Evolutionary conservation across 495 filamentous ascomycete species (phyloP), one percentile per base, ranked within the genome.

Genomic region (Choiromyces venosus): DNA sequence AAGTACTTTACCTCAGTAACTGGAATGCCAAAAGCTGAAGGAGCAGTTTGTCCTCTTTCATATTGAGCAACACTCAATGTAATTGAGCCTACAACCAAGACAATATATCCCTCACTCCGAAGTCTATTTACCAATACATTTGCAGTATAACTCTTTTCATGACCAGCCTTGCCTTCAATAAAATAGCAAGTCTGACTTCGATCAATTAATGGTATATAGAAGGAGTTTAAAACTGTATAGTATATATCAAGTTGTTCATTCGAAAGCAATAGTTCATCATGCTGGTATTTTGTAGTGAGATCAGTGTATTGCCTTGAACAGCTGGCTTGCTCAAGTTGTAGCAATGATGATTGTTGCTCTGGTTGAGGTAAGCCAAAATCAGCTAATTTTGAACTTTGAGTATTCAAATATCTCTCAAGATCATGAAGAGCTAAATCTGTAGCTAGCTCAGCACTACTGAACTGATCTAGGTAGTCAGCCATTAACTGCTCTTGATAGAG

Each of bases 11-110:
- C 67, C 44, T 75, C 69, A n/a, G 67, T 66, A 29, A 73, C 74
- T 12, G 71, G 74, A 56, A 76, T 76, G 2, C 71, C 71, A 65
- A 76, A 76, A 19, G 67, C 56, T 12, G 71, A 76, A 73, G 73
- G 71, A 18, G 74, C 70, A 25, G 70, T 76, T 29, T 42, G 4
- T n/a, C 46, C 70, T 18, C 66, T 39, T 35, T 76, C 74, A 69
- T 76, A 76, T 21, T 69, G n/a, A 1, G 67, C 66, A 39, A 65
- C 56, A 76, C 74, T 76, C 4, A 76, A 64, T 36, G 70, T 44
- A 33, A 70, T 76, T 4, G 70, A 66, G 18, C 74, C 74, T 29
- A 71, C 25, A 69, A 73, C 70, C 37, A 76, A 36, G 2, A 71
- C 71, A 73, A 76, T 73, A 38, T 70, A 29, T 12, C 46, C 70